Evolutionary conservation across 1,139 yeast genomes (phyloP), one percentile per base, ranked within the genome.

Genomic region (Blastobotrys proliferans): DNA sequence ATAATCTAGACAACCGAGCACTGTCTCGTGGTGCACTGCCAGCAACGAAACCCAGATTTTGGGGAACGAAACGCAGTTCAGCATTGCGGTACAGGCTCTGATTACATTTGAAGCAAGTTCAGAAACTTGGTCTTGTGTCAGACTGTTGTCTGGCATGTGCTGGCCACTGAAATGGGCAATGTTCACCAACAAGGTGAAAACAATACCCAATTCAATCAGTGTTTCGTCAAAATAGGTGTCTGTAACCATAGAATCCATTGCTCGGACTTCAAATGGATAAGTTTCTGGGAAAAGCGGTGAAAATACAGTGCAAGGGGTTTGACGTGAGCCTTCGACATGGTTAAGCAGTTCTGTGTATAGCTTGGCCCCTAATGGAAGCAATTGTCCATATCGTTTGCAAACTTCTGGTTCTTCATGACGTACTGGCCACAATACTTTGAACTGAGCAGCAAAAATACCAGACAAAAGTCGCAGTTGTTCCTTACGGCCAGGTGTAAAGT

Each of bases 211-310:
- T 59, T 87, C 97, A 41, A 83, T 69, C 47, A 87, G 66, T 2
- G 84, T 69, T 60, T 87, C 97, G 33, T 82, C 87, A 50, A 83
- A 69, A 1, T 73, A 70, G 51, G 81, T 85, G 51, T 82, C 86
- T 51, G 78, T 77, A 19, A 85, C 85, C 40, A 81, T 71, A 0
- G 94, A 81, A 58, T 86, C 95, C 54, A 84, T 74, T 1, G 92
- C 79, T 34, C 73, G 60, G 34, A 79, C 81, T 43, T 66, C 67
- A 57, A 83, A 81, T 16, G 95, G 95, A 56, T 74, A 77, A 13
- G 67, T 65, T 16, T 72, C 71, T 4, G 94, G 95, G 67, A 86
- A 87, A 28, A 87, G 63, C 18, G 61, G 58, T 4, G 66, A 60
- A 47, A 56, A 63, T 3, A 57, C 60, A 5, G 52, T 48, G 32